Percentiles rank a stretch among this genome's conserved stretches.
Conservation (phyloP, 1,284 basidiomycete genomes). For the Irpex sp. region DNA sequence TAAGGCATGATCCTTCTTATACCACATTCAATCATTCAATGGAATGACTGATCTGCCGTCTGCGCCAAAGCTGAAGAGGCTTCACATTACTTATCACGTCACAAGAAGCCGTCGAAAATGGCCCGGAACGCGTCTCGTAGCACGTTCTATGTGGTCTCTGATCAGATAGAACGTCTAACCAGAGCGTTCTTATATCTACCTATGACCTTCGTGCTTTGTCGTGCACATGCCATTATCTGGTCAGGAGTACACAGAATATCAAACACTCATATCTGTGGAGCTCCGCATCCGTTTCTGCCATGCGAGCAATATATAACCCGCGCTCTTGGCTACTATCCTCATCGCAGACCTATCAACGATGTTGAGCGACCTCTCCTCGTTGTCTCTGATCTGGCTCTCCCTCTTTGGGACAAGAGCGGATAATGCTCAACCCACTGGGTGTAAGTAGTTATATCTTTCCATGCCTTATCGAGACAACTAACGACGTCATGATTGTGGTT, state of each 20-base stretch:
- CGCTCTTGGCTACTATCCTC: background rate
- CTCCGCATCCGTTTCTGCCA: background rate
- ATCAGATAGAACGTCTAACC: background rate
- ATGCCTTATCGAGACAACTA: background rate
- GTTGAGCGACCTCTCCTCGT: background rate
- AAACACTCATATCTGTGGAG: background rate
- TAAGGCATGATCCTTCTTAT: background rate
- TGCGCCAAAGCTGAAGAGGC: background rate
- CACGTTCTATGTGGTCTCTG: background rate
- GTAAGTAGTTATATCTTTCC: background rate
- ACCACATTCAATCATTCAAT: background rate
- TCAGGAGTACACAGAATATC: background rate
- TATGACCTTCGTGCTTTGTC: background rate
- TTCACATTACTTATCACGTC: background rate
- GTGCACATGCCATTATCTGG: background rate
- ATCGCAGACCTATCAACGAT: background rate
- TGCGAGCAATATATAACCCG: background rate
- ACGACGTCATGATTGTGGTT: background rate
- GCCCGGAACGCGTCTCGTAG: background rate
- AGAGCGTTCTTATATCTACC: background rate
- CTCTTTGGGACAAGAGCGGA: background rate
- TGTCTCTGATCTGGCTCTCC: background rate
- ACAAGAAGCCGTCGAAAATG: background rate
- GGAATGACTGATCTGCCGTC: background rate
- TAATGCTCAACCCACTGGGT: background rate